Evolutionary conservation across 176 grass and related monocot genomes (phyloP).

Genomic region (Areca catechu): DNA sequence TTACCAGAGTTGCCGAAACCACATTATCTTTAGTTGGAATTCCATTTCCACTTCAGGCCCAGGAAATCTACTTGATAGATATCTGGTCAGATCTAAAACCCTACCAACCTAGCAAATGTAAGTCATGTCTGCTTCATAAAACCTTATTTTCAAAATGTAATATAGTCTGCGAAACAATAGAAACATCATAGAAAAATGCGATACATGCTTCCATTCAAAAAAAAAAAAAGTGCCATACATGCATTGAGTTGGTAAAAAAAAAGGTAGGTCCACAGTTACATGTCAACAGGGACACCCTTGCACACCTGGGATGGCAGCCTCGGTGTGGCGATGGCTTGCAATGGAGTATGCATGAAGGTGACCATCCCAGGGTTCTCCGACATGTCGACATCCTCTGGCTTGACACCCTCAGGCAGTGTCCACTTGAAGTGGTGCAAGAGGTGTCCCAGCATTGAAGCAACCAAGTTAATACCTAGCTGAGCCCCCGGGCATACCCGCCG

Average conservation of each 20-base stretch:
- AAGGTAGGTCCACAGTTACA: constrained; percentile 9
- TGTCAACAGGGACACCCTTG: constrained; percentile 29
- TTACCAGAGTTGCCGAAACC: too few relatives aligned
- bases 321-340: constrained; percentile 32
- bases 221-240: too few relatives aligned
- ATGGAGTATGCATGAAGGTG: constrained; percentile 52
- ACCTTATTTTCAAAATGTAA: too few relatives aligned
- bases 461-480: constrained; percentile 59
- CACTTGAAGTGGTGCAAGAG: constrained; percentile 52
- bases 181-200: not conserved
- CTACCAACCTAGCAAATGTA: too few relatives aligned
- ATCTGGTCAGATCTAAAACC: too few relatives aligned
- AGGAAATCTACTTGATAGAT: too few relatives aligned
- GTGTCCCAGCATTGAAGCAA: constrained; percentile 45
- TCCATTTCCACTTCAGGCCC: too few relatives aligned
- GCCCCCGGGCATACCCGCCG: constrained; percentile 50
- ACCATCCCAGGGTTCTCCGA: constrained; percentile 38
- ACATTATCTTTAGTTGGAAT: too few relatives aligned
- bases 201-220: constrained; percentile 1
- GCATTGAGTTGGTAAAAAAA: not conserved
- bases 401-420: constrained; percentile 27
- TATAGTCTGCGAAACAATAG: too few relatives aligned
- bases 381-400: constrained; percentile 36
- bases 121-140: too few relatives aligned
- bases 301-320: constrained; percentile 36